Evolutionary conservation across 805 yeast species (phyloP), one percentile per base, ranked within the genome.

Genomic region (Wickerhamiella shivajii): DNA sequence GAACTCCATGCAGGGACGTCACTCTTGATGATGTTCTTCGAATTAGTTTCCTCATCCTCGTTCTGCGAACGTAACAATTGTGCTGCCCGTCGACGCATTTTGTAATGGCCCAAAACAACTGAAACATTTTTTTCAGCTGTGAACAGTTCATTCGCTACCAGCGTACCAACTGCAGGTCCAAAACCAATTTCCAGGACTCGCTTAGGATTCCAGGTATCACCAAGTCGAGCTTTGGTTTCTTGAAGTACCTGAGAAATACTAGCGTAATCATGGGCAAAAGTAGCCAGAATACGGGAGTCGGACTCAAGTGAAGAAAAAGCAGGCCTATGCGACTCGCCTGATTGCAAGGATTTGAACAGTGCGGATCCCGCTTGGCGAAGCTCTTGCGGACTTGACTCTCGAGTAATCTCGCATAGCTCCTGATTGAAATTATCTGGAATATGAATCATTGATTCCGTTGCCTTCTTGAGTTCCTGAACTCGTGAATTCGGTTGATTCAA

Each of bases 151-250:
- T 85, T 81, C 33, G 84, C 59, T 0, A 93, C 97, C 11, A 85
- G 57, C 61, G 90, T 72, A 2, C 96, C 96, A 0, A 92, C 76
- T 2, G 83, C 87, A 1, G 98, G 97, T 0, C 98, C 97, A 49
- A 66, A 74, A 0, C 94, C 87, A 10, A 81, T 69, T 47, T 81
- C 92, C 31, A 90, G 60, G 0, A 90, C 69, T 4, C 69, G 60
- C 18, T 64, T 48, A 0, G 96, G 96, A 15, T 53, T 53, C 58
- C 83, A 79, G 1, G 41, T 30, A 5, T 29, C 29, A 0, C 57
- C 59, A 14, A 64, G 52, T 25, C 85, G 60, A 27, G 63, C 61
- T 43, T 69, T 62, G 22, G 84, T 56, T 44, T 87, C 97, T 18
- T 52, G 50, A 24, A 90, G 55, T 0, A 74, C 79, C 41, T 74